Evolutionary conservation across 108 stramenopile genomes (phyloP), one percentile per base, ranked within the genome.

Genomic region (Skeletonema grethae): DNA sequence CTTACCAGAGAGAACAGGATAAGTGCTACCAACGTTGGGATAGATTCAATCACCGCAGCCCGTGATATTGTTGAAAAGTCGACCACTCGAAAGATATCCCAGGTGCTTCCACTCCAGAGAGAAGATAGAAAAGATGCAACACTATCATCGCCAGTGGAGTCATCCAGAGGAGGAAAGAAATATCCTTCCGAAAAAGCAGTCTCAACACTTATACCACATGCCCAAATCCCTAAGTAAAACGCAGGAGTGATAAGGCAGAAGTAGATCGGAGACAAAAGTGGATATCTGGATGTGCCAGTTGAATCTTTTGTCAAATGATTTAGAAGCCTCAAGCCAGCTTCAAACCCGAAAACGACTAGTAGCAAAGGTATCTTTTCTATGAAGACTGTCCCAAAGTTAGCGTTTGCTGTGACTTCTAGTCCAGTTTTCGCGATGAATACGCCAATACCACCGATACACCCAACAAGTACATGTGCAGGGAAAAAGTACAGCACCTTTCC

Each of bases 371-470:
- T 76, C 13, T 86, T 57, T 20, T 82, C 65, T 0, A 75, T 22
- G 20, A 87, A 46, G 12, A 9, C 39, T 3, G 84, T 80, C 10
- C 77, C 50, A 56, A 93, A 89, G 29, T 63, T 53, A 25, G 59
- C 61, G 63, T 90, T 74, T 22, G 80, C 62, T 1, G 93, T 87
- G 1, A 94, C 88, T 75, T 94, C 91, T 8, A 96, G 63, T 9
- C 72, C 87, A 2, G 92, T 94, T n/a, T 67, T 84, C 36, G 82
- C 80, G 20, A 96, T 77, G 69, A 85, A 87, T 11, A 87, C 67
- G 5, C 95, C 95, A 67, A 96, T 91, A 7, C 95, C 95, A 28
- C 89, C 88, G 69, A 96, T 94, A 57, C 87, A 93, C 10, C 93
- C 95, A 31, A 91, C 80, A 36, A 94, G 57, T 11, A 94, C 92